Evolutionary conservation across 345 rosid genomes (phyloP), one percentile per base, ranked within the genome.

Genomic region (Abelmoschus esculentus): DNA sequence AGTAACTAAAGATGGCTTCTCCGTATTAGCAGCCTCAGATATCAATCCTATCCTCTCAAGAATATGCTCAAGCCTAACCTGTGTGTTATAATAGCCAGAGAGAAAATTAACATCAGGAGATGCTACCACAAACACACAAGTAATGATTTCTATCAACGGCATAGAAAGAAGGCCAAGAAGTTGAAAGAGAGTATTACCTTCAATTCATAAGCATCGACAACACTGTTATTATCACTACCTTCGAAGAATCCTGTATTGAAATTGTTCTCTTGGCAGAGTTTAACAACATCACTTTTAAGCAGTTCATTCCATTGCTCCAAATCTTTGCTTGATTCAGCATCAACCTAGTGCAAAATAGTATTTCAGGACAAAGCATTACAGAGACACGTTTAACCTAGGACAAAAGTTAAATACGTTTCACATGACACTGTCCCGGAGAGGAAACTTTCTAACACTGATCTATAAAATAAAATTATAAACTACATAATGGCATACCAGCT

Each of bases 41-140:
- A 95, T 92, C 80, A 95, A 77, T 66, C 97, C 77, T 83, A 95
- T 89, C 82, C 99, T 90, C 80, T 92, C 98, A 77, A 92, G 96
- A 75, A 92, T 87, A 78, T 95, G 99, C 78, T 95, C 99, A 53
- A 95, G 92, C 82, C 99, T 88, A 69, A 95, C 87, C 99, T 95
- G 86, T 69, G 77, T 69, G 47, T 76, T 52, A 58, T 12, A 19
- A 65, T 66, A 66, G 31, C 32, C 44, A 46, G 9, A 18, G 26
- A 55, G 38, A 53, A 12, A 15, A 32, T 17, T 34, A 67, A 19
- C 11, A 10, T 38, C 75, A 14, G 36, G 53, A 72, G 18, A 70
- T 14, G 40, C 71, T 57, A 12, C 2, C 47, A 52, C 56, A 65
- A 61, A 28, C 17, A 31, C 10, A 26, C 15, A 52, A 3, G 64